Percentiles rank a stretch among this genome's conserved stretches.
phyloP scores from a whole-genome alignment of 257 asterid species.

The Solanum etuberosum region DNA sequence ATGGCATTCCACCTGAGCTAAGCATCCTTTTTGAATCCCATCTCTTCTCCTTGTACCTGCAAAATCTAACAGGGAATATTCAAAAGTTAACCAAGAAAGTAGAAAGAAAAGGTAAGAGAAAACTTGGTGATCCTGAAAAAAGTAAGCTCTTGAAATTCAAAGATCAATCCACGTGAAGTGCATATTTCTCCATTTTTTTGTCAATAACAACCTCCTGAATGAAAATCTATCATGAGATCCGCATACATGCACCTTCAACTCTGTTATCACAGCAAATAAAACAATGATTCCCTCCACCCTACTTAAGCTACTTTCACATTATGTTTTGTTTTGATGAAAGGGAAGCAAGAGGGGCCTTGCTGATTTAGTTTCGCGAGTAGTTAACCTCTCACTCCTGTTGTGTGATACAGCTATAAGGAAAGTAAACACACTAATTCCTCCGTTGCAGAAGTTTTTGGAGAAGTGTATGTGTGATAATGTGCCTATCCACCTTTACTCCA shows the following conservation, averaged over 20 bases:
- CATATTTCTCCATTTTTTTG: background rate
- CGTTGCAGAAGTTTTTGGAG: background rate
- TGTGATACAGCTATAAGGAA: background rate
- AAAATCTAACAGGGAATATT: conserved; percentile 32
- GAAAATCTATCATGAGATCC: background rate
- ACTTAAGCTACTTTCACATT: background rate
- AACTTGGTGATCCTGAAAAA: background rate
- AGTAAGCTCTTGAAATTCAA: background rate
- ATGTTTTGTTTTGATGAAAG: background rate
- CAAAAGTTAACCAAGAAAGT: conserved; percentile 34
- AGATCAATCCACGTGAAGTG: background rate
- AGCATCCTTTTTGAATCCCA: conserved; percentile 93
- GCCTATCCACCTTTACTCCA: background rate
- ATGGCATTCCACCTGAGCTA: conserved; percentile 99
- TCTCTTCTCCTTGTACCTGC: conserved; percentile 88
- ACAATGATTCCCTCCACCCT: background rate
- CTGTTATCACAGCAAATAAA: background rate
- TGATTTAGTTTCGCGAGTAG: background rate
- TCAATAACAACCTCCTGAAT: background rate
- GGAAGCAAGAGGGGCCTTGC: background rate
- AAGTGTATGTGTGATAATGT: background rate
- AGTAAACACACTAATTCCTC: background rate
- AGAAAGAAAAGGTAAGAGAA: background rate
- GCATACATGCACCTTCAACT: background rate
- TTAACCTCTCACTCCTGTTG: background rate